phyloP scores from a whole-genome alignment of 2,329 filamentous ascomycete genomes.

The Hypoxylon sp. region DNA sequence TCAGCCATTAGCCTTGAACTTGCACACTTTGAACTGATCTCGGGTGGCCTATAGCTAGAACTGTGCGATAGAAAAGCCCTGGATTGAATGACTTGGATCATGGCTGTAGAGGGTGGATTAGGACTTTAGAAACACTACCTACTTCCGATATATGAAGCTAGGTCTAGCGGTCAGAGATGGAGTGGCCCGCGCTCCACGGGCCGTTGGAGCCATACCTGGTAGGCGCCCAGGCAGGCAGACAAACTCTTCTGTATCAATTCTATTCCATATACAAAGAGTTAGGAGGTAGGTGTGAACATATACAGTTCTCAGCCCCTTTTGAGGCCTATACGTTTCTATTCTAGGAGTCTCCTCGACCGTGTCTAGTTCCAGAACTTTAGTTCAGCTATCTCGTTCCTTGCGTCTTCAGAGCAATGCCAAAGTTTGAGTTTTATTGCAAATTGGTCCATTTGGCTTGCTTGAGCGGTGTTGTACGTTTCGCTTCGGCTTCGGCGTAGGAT shows the following conservation, averaged over 20 bases:
- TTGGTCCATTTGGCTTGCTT: neutral
- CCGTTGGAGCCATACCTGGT: neutral
- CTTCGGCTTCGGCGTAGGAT: neutral
- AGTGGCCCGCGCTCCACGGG: constrained; percentile 6
- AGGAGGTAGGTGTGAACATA: constrained; percentile 11
- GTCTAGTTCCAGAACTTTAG: neutral
- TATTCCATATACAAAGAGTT: constrained; percentile 1
- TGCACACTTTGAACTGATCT: constrained; percentile 20
- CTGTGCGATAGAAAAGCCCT: constrained; percentile 8
- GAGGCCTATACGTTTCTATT: neutral
- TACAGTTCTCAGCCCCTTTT: neutral
- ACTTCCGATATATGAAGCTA: constrained; percentile 25
- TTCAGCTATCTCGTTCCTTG: neutral
- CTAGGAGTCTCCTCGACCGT: neutral
- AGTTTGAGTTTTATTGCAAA: neutral
- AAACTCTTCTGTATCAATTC: constrained; percentile 17
- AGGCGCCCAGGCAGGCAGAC: constrained; percentile 21
- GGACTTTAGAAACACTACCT: constrained; percentile 10
- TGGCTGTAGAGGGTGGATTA: constrained; percentile 10
- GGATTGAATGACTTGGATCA: constrained; percentile 19
- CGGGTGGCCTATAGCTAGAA: constrained; percentile 15
- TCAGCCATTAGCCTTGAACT: constrained; percentile 22
- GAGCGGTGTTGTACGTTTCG: neutral
- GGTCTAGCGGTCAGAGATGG: constrained; percentile 8
- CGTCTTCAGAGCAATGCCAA: neutral